A percentile compares a stretch with the other conserved stretches of the same genome.
phyloP scores from a whole-genome alignment of 805 yeast species.

The Yamadazyma insecticola region DNA sequence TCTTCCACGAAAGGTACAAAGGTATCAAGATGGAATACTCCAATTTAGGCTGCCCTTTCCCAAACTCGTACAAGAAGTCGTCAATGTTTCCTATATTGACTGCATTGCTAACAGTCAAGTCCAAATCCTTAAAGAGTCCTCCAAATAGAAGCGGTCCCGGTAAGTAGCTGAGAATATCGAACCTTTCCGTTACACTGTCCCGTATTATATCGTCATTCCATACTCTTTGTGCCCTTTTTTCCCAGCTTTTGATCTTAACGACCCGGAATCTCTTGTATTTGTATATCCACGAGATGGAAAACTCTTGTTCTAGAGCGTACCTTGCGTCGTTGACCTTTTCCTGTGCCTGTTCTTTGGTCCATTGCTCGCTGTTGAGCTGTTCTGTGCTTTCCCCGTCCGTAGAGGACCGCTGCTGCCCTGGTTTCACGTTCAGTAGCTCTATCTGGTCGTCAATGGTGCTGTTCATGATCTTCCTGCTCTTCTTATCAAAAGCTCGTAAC shows the following conservation, averaged over 20 bases:
- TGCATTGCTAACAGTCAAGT: slow-evolving; percentile 24
- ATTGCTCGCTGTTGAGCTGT: neutral
- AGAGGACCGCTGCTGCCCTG: neutral
- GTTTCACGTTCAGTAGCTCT: slow-evolving; percentile 2
- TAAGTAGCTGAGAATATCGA: slow-evolving; percentile 28
- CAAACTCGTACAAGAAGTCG: slow-evolving; percentile 29
- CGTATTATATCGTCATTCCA: slow-evolving; percentile 34
- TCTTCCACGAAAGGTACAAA: slow-evolving; percentile 39
- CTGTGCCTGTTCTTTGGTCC: slow-evolving; percentile 22
- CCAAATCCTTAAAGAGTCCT: slow-evolving; percentile 24
- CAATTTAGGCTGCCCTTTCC: slow-evolving; percentile 50
- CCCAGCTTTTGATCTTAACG: slow-evolving; percentile 22
- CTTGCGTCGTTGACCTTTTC: slow-evolving; percentile 22
- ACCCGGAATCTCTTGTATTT: slow-evolving; percentile 23
- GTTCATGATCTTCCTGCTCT: slow-evolving; percentile 12
- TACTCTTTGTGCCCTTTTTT: slow-evolving; percentile 16
- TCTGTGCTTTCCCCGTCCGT: neutral
- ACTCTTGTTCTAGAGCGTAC: slow-evolving; percentile 18
- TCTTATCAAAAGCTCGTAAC: slow-evolving; percentile 30
- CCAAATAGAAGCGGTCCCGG: slow-evolving; percentile 31
- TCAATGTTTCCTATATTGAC: slow-evolving; percentile 27
- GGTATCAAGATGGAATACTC: slow-evolving; percentile 55
- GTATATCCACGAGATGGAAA: slow-evolving; percentile 31
- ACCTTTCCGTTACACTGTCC: slow-evolving; percentile 26
- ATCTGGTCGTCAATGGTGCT: slow-evolving; percentile 9